These are phyloP conservation scores for Trichosporon ovoides DNA, from an alignment of 1,284 basidiomycete species.

Conservation along the genomic window DNA sequence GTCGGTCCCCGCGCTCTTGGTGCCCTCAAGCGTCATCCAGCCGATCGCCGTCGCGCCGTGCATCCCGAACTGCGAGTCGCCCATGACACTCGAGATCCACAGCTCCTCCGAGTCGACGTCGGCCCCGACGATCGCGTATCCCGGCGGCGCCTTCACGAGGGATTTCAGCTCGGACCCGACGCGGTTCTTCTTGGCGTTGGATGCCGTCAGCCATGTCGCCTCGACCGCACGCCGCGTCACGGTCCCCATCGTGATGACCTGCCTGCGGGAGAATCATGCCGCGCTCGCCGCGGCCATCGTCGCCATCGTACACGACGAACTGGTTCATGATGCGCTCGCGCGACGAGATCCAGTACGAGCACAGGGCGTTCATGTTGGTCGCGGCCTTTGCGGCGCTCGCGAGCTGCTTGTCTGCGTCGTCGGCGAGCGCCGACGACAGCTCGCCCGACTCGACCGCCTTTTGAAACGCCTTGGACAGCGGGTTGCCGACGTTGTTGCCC, in stretches of 20 bases:
- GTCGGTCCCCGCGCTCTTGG: conserved; percentile 93
- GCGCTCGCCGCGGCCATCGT: conserved; percentile 47
- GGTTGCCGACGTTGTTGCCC: conserved; percentile 85
- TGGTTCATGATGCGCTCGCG: conserved; percentile 89
- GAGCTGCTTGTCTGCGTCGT: conserved; percentile 47
- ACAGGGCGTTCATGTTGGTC: conserved; percentile 86
- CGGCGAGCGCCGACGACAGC: conserved; percentile 53
- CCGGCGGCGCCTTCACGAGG: conserved; percentile 89
- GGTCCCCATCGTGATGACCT: conserved; percentile 97
- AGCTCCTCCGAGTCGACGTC: conserved; percentile 99
- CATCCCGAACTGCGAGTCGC: conserved; percentile 94
- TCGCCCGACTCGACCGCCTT: conserved; percentile 81
- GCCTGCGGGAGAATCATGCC: conserved; percentile 94
- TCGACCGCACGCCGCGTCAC: conserved; percentile 96
- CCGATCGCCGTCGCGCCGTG: conserved; percentile 96
- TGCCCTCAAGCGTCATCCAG: conserved; percentile 99
- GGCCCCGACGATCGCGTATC: conserved; percentile 92
- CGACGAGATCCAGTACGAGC: conserved; percentile 96
- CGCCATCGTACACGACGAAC: conserved; percentile 80
- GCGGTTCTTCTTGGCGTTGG: conserved; percentile 95
- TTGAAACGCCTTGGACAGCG: conserved; percentile 83
- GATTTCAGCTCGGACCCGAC: conserved; percentile 97
- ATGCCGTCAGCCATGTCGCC: conserved; percentile 96
- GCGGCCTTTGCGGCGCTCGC: conserved; percentile 75
- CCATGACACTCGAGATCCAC: conserved; percentile 99